A percentile compares a stretch with the other conserved stretches of the same genome.
Conservation (phyloP, 2,329 filamentous ascomycete genomes). For the Fusarium paranaense region DNA sequence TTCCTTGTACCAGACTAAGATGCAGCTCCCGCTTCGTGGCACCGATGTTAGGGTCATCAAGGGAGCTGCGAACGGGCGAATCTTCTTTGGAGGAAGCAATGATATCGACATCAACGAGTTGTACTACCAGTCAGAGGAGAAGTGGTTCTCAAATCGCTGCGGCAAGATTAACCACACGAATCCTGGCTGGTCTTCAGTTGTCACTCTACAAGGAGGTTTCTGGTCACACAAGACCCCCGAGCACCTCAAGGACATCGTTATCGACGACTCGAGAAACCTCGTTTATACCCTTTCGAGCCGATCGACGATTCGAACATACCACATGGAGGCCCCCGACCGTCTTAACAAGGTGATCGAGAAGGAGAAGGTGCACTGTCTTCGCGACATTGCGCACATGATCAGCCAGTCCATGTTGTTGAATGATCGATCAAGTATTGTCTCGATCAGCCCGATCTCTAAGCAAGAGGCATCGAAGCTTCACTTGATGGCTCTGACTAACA, state of each 20-base stretch:
- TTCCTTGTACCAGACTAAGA: slow-evolving; percentile 87
- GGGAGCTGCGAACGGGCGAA: slow-evolving; percentile 85
- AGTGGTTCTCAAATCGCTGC: slow-evolving; percentile 92
- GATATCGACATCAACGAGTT: slow-evolving; percentile 94
- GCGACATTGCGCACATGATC: slow-evolving; percentile 89
- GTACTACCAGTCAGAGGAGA: slow-evolving; percentile 96
- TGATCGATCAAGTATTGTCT: slow-evolving; percentile 78
- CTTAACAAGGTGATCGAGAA: slow-evolving; percentile 75
- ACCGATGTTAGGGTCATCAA: slow-evolving; percentile 82
- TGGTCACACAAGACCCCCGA: slow-evolving; percentile 68
- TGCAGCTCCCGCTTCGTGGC: slow-evolving; percentile 82
- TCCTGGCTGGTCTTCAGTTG: slow-evolving; percentile 75
- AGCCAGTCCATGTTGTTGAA: slow-evolving; percentile 77
- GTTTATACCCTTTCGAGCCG: slow-evolving; percentile 91
- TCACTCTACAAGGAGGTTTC: slow-evolving; percentile 63
- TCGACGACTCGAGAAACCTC: slow-evolving; percentile 89
- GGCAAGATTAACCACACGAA: slow-evolving; percentile 90
- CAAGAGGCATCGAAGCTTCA: slow-evolving; percentile 85
- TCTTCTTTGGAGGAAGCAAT: slow-evolving; percentile 87
- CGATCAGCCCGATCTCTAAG: slow-evolving; percentile 85
- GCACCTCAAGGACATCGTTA: slow-evolving; percentile 79
- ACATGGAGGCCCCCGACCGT: slow-evolving; percentile 77
- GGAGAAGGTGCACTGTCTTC: slow-evolving; percentile 69
- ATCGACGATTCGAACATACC: slow-evolving; percentile 91
- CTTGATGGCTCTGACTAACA: slow-evolving; percentile 89